These are phyloP conservation scores for Aspergillus versicolor DNA, from an alignment of 2,329 filamentous ascomycete genomes.

Conservation along the genomic window DNA sequence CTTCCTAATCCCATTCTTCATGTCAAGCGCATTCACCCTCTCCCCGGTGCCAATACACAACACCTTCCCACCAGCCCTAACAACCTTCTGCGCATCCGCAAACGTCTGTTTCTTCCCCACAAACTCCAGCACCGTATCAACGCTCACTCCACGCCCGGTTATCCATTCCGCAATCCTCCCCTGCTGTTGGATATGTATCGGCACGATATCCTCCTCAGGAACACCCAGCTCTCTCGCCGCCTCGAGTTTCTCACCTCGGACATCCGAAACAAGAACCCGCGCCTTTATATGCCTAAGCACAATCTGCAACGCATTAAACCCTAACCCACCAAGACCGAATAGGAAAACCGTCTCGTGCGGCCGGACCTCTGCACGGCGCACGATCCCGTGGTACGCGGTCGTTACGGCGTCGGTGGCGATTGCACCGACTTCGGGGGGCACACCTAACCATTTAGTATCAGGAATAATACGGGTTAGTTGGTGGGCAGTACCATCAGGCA, in stretches of 20 bases:
- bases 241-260: conserved; percentile 29
- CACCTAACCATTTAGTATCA: conserved; percentile 5
- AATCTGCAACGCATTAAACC: conserved; percentile 44
- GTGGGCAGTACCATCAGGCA: conserved; percentile 12
- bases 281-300: conserved; percentile 48
- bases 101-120: conserved; percentile 40
- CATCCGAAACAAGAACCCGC: conserved; percentile 39
- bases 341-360: conserved; percentile 39
- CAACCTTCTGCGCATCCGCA: conserved; percentile 29
- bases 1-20: conserved; percentile 48
- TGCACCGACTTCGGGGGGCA: conserved; percentile 32
- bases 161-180: conserved; percentile 27
- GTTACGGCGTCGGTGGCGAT: conserved; percentile 44
- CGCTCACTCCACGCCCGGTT: conserved; percentile 23
- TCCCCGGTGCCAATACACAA: conserved; percentile 44
- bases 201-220: conserved; percentile 30
- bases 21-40: conserved; percentile 42
- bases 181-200: too few species aligned
- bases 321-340: conserved; percentile 44
- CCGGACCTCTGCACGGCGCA: conserved; percentile 36
- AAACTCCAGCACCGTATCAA: conserved; percentile 34
- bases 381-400: conserved; percentile 44
- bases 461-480: too few species aligned
- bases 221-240: conserved; percentile 34
- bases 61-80: conserved; percentile 32